Conservation (phyloP, 2,329 filamentous ascomycete genomes). For the Fusarium hainanense region DNA sequence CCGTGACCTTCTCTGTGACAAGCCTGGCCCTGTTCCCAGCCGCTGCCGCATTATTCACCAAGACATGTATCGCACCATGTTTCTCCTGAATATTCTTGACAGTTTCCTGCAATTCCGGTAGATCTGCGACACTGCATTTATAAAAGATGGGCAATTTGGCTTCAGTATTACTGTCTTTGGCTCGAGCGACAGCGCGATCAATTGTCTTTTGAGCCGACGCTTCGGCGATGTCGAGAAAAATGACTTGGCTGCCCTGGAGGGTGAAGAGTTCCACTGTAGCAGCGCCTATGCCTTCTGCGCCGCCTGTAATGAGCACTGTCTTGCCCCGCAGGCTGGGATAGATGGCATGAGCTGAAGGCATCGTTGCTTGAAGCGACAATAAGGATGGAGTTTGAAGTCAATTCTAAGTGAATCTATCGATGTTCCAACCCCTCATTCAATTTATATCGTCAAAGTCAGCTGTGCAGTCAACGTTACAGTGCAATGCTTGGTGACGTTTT, state of each 20-base stretch:
- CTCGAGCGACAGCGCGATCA: slow-evolving; percentile 31
- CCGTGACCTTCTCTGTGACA: slow-evolving; percentile 52
- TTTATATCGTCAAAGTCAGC: not conserved
- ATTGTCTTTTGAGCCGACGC: slow-evolving; percentile 45
- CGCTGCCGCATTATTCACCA: slow-evolving; percentile 84
- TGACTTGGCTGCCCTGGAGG: slow-evolving; percentile 56
- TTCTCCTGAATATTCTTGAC: slow-evolving; percentile 49
- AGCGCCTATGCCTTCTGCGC: slow-evolving; percentile 60
- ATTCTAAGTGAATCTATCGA: no score
- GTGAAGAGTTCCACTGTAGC: slow-evolving; percentile 58
- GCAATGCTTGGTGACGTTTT: not conserved
- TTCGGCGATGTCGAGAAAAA: slow-evolving; percentile 57
- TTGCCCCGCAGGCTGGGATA: slow-evolving; percentile 57
- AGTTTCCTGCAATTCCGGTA: slow-evolving; percentile 49
- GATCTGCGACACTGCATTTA: slow-evolving; percentile 56
- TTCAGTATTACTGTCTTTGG: slow-evolving; percentile 17
- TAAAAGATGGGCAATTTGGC: slow-evolving; percentile 51
- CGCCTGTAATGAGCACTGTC: slow-evolving; percentile 58
- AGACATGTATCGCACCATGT: slow-evolving; percentile 70
- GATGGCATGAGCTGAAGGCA: slow-evolving; percentile 44
- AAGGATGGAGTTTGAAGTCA: not conserved
- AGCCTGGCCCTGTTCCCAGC: slow-evolving; percentile 40
- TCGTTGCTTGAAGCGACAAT: not conserved
- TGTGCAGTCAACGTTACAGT: not conserved
- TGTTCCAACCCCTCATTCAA: not conserved